These are phyloP conservation scores for Fomitopsis palustris DNA, from an alignment of 1,284 basidiomycete species.

Conservation along the genomic window DNA sequence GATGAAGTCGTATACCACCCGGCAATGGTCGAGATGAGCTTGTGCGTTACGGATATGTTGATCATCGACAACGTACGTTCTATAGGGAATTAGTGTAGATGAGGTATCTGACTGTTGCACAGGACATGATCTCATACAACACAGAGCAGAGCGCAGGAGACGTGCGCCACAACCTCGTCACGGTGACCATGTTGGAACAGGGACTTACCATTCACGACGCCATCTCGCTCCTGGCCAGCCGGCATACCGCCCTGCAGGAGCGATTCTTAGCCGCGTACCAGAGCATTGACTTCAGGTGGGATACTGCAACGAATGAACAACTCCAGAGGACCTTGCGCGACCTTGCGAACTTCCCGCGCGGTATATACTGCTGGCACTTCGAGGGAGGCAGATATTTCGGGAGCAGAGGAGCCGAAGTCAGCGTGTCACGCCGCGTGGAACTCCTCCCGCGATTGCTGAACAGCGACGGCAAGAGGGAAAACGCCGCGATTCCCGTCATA, in stretches of 20 bases:
- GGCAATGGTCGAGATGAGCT: slow-evolving; percentile 24
- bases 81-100: too few relatives aligned
- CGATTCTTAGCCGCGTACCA: slow-evolving; percentile 8
- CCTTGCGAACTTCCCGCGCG: background rate
- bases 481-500: background rate
- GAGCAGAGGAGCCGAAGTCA: background rate
- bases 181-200: slow-evolving; percentile 28
- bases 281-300: background rate
- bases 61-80: slow-evolving; percentile 27
- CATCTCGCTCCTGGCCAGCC: slow-evolving; percentile 14
- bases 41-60: slow-evolving; percentile 17
- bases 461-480: background rate
- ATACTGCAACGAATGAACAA: background rate
- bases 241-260: slow-evolving; percentile 11
- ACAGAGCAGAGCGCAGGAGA: slow-evolving; percentile 33
- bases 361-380: slow-evolving; percentile 1
- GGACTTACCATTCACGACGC: slow-evolving; percentile 17
- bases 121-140: slow-evolving; percentile 37
- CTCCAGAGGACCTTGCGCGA: background rate
- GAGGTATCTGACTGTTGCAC: too few relatives aligned
- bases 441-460: background rate
- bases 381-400: background rate
- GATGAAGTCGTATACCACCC: slow-evolving; percentile 32
- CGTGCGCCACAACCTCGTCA: slow-evolving; percentile 33
- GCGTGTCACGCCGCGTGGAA: background rate